A percentile compares a stretch with the other conserved stretches of the same genome.
phyloP scores from a whole-genome alignment of 805 yeast species.

The Schwanniomyces occidentalis region DNA sequence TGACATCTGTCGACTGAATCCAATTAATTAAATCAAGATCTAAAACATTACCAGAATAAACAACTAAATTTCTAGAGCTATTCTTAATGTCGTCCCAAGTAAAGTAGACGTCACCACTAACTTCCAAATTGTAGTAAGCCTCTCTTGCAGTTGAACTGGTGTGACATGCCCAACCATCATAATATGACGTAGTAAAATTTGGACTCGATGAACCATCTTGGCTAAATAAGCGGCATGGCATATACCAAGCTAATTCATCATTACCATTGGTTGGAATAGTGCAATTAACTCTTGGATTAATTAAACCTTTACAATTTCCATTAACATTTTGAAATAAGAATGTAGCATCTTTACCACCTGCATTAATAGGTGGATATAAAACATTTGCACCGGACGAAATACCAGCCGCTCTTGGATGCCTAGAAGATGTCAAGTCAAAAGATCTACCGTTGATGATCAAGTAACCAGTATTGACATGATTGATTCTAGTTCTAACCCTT shows the following conservation, averaged over 20 bases:
- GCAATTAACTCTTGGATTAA: conserved; percentile 66
- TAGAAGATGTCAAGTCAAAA: conserved; percentile 65
- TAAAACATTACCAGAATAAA: conserved; percentile 84
- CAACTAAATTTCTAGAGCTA: conserved; percentile 73
- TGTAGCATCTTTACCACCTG: conserved; percentile 85
- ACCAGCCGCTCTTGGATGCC: conserved; percentile 85
- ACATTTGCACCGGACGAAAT: conserved; percentile 67
- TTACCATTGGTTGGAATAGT: conserved; percentile 61
- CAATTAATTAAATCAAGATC: conserved; percentile 78
- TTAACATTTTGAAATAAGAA: conserved; percentile 89
- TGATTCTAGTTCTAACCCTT: conserved; percentile 51
- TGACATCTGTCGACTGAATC: conserved; percentile 67
- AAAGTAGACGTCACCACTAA: conserved; percentile 75
- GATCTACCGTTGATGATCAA: conserved; percentile 82
- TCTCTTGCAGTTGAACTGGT: conserved; percentile 69
- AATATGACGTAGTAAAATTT: conserved; percentile 62
- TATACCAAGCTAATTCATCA: conserved; percentile 85
- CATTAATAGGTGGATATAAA: conserved; percentile 80
- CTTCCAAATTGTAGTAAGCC: conserved; percentile 59
- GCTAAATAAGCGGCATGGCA: conserved; percentile 78
- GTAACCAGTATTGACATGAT: conserved; percentile 58
- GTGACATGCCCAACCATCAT: conserved; percentile 91
- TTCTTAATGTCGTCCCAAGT: conserved; percentile 86
- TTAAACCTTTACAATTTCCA: conserved; percentile 81
- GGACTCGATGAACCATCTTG: conserved; percentile 74